These are phyloP conservation scores for Penicillium griseofulvum DNA, from an alignment of 2,329 filamentous ascomycete species.

Conservation along the genomic window DNA sequence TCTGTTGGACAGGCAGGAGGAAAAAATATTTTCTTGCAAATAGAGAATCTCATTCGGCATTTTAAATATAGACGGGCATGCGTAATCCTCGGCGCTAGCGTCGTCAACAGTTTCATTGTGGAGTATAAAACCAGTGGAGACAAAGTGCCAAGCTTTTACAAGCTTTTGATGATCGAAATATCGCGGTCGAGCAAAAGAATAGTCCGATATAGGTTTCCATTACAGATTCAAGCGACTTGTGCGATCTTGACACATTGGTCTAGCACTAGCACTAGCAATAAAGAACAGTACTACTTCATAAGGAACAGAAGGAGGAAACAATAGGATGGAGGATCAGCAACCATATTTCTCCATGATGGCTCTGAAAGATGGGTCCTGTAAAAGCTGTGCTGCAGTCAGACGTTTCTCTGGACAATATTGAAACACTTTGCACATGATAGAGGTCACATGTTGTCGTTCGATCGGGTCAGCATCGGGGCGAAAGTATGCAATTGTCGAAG, in stretches of 20 bases:
- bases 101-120: slow-evolving; percentile 21
- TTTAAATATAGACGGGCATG: slow-evolving; percentile 20
- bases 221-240: no score
- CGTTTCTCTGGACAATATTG: slow-evolving; percentile 22
- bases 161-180: slow-evolving; percentile 8
- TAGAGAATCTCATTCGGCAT: slow-evolving; percentile 2
- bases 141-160: slow-evolving; percentile 15
- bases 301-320: background rate
- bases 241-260: background rate
- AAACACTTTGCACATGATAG: slow-evolving; percentile 25
- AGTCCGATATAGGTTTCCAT: no score
- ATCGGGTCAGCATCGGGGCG: slow-evolving; percentile 16
- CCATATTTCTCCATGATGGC: slow-evolving; percentile 28
- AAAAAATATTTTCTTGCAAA: background rate
- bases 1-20: background rate
- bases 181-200: no score
- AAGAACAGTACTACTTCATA: background rate
- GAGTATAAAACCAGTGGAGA: slow-evolving; percentile 6
- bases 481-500: slow-evolving; percentile 8
- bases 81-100: slow-evolving; percentile 26
- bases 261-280: background rate
- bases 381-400: slow-evolving; percentile 25
- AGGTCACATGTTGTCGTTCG: slow-evolving; percentile 18
- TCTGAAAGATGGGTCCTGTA: slow-evolving; percentile 26
- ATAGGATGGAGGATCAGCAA: slow-evolving; percentile 12